Base-by-base conservation (phyloP, 2,329 filamentous ascomycete species). In the Aspergillus texensis region DNA sequence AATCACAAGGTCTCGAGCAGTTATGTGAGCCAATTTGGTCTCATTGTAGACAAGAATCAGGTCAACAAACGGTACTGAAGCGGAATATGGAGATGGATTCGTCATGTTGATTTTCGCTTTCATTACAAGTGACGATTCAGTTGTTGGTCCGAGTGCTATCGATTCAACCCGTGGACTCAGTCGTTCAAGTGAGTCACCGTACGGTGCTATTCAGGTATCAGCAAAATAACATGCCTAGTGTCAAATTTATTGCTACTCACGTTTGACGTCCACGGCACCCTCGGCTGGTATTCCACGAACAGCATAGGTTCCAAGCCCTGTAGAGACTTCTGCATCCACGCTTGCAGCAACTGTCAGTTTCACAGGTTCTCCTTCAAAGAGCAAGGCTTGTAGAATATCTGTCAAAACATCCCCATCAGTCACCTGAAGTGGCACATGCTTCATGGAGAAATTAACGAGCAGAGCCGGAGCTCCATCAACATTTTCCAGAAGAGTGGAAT, bases 71-170 rank as follows among this genome's bases (percentile, higher is more conserved):
- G 94, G 94, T n/a, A 98, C 83, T 2, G 82, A 83, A 4, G 93
- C 94, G 5, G 91, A 89, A 76, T 98, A 97, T 4, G 89, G 85
- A 0, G 94, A 96, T 1, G 94, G 94, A 72, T 99, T 99, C 4
- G 92, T 96, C 64, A 97, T 84, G 74, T 95, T 96, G 71, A 96
- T 84, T 45, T 83, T 79, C 16, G 91, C 91, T 71, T 88, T 83
- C 41, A 98, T 80, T 24, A 85, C 87, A 54, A 97, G 82, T 4
- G 91, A 91, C 3, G 88, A 87, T 41, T 85, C 81, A 1, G 90
- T 89, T 0, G 93, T 96, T 61, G 91, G 87, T 46, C 91, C 74
- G 62, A 98, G 87, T 67, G 85, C 85, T 41, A 98, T 79, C 65
- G 90, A 88, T 61, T 88, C 88, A 62, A 97, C 82, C 70, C 88